Conservation (phyloP, 139 green algal genomes). For the Klebsormidium nitens region DNA sequence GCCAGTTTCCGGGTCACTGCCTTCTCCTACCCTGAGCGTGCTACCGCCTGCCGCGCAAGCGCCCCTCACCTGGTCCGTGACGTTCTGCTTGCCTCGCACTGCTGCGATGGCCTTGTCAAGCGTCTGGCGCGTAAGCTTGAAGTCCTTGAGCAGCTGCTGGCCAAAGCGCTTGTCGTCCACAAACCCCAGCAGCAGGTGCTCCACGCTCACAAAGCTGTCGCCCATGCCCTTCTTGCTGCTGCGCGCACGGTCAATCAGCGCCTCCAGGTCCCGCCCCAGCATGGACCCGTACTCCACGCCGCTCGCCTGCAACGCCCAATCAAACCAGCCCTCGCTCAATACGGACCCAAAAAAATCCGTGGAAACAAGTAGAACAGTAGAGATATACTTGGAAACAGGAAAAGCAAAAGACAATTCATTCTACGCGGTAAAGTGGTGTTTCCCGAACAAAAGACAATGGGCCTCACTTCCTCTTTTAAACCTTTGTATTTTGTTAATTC, state of each 20-base stretch:
- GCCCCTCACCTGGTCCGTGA: conserved; percentile 41
- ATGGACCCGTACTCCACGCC: conserved; percentile 68
- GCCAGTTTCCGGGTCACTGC: too few species aligned
- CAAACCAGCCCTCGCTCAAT: neutral
- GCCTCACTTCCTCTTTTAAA: too few species aligned
- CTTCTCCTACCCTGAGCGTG: too few species aligned
- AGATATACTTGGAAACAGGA: too few species aligned
- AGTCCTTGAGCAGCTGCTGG: conserved; percentile 52
- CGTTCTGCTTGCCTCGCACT: conserved; percentile 70
- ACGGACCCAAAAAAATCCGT: too few species aligned
- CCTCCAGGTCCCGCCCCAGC: conserved; percentile 87
- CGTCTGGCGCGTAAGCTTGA: conserved; percentile 59
- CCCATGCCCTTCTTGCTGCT: conserved; percentile 51
- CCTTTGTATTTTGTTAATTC: too few species aligned
- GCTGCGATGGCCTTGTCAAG: conserved; percentile 71
- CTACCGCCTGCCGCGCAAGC: too few species aligned
- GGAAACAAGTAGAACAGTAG: too few species aligned
- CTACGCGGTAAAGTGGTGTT: too few species aligned
- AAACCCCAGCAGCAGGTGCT: conserved; percentile 89
- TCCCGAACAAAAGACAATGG: too few species aligned
- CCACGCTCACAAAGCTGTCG: conserved; percentile 83
- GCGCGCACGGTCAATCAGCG: conserved; percentile 70
- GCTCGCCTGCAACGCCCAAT: conserved; percentile 40
- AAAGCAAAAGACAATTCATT: too few species aligned
- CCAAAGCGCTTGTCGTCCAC: conserved; percentile 74